Evolutionary conservation across 371 early-diverging fungal species (phyloP), one percentile per base, ranked within the genome.

Genomic region (Syncephalis plumigaleata): DNA sequence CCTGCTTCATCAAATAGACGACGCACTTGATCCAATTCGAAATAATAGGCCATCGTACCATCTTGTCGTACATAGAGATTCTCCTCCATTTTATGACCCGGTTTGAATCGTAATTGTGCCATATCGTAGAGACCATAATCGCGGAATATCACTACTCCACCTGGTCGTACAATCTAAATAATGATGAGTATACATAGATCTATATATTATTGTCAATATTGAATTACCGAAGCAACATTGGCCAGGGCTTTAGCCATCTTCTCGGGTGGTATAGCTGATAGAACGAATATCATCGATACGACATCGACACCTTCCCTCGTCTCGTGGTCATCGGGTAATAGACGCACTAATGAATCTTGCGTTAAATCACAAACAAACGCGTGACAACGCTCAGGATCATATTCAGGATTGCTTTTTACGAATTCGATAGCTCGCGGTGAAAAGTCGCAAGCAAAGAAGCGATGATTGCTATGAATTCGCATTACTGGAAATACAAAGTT

Each of bases 401-500:
- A 84, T 39, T 65, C 55, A 23, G 64, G 68, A 49, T 81, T 75
- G 4, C 58, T 58, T 55, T 82, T 70, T 42, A 89, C 86, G 58
- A 86, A 67, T 1, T 80, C 78, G 0, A 90, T 69, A 0, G 91
- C 91, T 22, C 75, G 69, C 23, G 68, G 65, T 3, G 87, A 84
- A 50, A 90, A 87, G 53, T 90, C 91, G 51, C 88, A 87, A 17
- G 84, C 83, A 55, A 81, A 82, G 39, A 83, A 73, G 42, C 68
- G 74, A 9, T 69, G 64, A 36, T 70, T 64, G 0, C 78, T 70
- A 54, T 87, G 84, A 27, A 67, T 64, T 39, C 83, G 81, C 21
- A 95, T 52, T 8, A 88, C 65, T 1, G 97, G 97, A 63, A 81
- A 94, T 36, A 89, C 68, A 71, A 94, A 93, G 64, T 92, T 93